Percentiles rank a stretch among this genome's conserved stretches.
phyloP scores from a whole-genome alignment of 768 basidiomycete species.

The Lactarius pseudohatsudake region DNA sequence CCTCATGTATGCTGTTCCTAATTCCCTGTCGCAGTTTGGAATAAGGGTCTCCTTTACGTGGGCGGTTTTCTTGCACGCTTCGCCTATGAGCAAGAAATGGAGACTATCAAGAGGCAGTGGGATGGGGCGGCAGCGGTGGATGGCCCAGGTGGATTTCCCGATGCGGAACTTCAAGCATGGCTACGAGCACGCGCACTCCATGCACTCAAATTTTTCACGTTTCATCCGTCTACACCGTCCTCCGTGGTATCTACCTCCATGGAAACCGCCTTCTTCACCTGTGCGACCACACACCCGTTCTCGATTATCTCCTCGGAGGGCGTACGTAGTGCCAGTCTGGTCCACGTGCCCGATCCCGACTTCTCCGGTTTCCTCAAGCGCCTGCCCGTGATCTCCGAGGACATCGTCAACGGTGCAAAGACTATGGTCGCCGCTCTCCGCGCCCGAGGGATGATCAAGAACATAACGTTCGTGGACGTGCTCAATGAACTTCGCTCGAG shows the following conservation, averaged over 20 bases:
- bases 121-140: slow-evolving; percentile 42
- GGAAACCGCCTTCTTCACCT: slow-evolving; percentile 77
- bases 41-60: slow-evolving; percentile 80
- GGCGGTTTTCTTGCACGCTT: slow-evolving; percentile 80
- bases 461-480: slow-evolving; percentile 81
- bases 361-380: slow-evolving; percentile 75
- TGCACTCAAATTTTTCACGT: slow-evolving; percentile 86
- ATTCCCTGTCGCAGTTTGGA: slow-evolving; percentile 64
- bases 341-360: slow-evolving; percentile 71
- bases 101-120: slow-evolving; percentile 61
- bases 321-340: slow-evolving; percentile 59
- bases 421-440: slow-evolving; percentile 62
- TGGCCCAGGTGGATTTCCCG: slow-evolving; percentile 30
- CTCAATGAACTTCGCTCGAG: slow-evolving; percentile 69
- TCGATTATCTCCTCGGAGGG: slow-evolving; percentile 77
- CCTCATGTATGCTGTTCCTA: neutral
- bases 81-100: slow-evolving; percentile 84
- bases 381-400: slow-evolving; percentile 69
- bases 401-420: slow-evolving; percentile 55
- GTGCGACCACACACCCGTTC: slow-evolving; percentile 50
- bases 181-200: slow-evolving; percentile 68
- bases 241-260: slow-evolving; percentile 68
- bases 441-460: slow-evolving; percentile 60
- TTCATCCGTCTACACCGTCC: slow-evolving; percentile 84
- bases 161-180: slow-evolving; percentile 48